Base-by-base conservation (phyloP, 768 basidiomycete species). In the Tylopilus felleus region DNA sequence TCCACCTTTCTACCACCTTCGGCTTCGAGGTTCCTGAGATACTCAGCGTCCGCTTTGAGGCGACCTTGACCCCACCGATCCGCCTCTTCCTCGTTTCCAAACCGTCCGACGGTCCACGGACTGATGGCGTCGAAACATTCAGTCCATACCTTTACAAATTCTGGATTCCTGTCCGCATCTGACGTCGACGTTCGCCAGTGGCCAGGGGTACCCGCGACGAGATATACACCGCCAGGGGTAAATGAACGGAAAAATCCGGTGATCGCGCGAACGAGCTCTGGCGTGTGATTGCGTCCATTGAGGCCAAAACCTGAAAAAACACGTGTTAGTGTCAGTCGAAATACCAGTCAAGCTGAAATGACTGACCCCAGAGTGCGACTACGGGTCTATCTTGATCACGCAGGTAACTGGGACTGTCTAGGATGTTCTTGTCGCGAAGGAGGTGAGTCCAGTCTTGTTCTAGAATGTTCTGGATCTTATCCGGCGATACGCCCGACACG, bases 101-200 rank as follows among this genome's bases (percentile, higher is more conserved):
- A 91, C 31, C 88, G 75, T 4, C 90, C 91, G 10, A 93, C 77
- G 7, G 85, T 89, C 90, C 90, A 93, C 8, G 91, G 91, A 21
- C 84, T 86, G 52, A 91, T 80, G 4, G 87, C 86, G 56, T 90
- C 88, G 55, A 90, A 88, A 22, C 82, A 82, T n/a, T 84, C 82
- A 10, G 89, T 72, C 84, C 86, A 92, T 10, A 90, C 76, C 46
- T 81, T 73, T 13, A 84, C 60, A 56, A 88, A 91, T 8, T 71
- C 85, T 0, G 82, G 80, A 56, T 90, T 79, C 2, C 74, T 74
- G 66, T 91, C 87, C 0, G 86, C 84, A 62, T 93, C 91, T 25
- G 80, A 78, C 25, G 75, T 74, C 8, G 83, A 79, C 0, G 85
- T 84, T 22, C 90, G 81, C 91, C 91, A 93, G 60, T 86, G 80